phyloP scores from a whole-genome alignment of 257 asterid genomes.

The Datura wrightii region DNA sequence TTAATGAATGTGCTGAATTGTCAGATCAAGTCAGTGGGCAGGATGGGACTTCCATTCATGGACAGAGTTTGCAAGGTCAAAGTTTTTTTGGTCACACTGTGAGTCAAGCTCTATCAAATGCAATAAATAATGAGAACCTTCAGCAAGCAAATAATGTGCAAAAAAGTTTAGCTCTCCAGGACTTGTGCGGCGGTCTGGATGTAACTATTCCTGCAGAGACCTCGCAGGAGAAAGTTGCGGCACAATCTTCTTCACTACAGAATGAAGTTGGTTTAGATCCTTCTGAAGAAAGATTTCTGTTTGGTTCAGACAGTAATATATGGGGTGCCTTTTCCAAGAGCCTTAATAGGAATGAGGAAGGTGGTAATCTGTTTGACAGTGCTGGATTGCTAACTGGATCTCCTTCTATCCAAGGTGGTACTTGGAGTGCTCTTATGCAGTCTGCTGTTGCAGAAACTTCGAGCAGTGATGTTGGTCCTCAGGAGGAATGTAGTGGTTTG shows the following conservation, averaged over 20 bases:
- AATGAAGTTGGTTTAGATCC: constrained; percentile 80
- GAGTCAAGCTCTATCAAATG: constrained; percentile 48
- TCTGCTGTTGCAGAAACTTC: constrained; percentile 82
- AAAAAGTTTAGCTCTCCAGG: constrained; percentile 52
- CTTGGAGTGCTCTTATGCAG: constrained; percentile 95
- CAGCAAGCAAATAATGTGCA: constrained; percentile 59
- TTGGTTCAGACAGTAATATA: constrained; percentile 84
- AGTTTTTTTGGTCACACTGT: constrained; percentile 52
- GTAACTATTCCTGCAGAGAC: constrained; percentile 46
- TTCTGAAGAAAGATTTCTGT: constrained; percentile 85
- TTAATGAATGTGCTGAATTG: constrained; percentile 49
- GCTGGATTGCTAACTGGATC: constrained; percentile 53
- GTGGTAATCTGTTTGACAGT: constrained; percentile 56
- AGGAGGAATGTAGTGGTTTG: constrained; percentile 77
- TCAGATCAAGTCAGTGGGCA: constrained; percentile 56
- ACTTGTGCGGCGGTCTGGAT: constrained; percentile 50
- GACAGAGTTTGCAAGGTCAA: constrained; percentile 61
- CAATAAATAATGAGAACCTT: constrained; percentile 45
- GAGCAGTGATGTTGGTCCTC: constrained; percentile 53
- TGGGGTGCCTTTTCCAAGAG: constrained; percentile 79
- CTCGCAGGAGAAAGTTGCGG: constrained; percentile 47
- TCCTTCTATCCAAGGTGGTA: constrained; percentile 66
- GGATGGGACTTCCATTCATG: constrained; percentile 51
- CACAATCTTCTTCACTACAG: constrained; percentile 50
- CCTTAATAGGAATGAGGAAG: constrained; percentile 58